Evolutionary conservation across 1,139 yeast species (phyloP).

Genomic region (Geotrichum citri-aurantii): DNA sequence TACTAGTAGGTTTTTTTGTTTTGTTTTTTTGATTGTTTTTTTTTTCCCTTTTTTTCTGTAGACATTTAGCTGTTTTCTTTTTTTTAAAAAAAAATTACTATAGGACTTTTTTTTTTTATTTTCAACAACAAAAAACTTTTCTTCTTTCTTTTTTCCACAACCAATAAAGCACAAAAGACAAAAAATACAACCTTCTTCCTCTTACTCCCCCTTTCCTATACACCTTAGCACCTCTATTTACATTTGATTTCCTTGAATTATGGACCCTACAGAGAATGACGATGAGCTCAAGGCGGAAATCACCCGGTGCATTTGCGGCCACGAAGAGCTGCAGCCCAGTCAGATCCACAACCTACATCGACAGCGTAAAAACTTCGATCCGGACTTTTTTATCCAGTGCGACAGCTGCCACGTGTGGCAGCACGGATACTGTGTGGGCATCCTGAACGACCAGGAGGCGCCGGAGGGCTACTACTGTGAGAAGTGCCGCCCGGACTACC

Average conservation of each 20-base stretch:
- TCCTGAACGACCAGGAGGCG: conserved; percentile 61
- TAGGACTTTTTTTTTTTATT: background rate
- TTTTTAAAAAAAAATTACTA: background rate
- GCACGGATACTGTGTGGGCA: conserved; percentile 93
- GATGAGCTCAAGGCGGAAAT: conserved; percentile 57
- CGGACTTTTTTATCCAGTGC: conserved; percentile 81
- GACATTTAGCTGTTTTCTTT: background rate
- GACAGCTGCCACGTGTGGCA: conserved; percentile 95
- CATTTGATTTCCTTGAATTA: background rate
- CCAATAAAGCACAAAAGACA: conserved; percentile 3
- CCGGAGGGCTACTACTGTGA: conserved; percentile 96
- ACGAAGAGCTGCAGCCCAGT: conserved; percentile 54
- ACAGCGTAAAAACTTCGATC: conserved; percentile 57
- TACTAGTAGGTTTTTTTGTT: background rate
- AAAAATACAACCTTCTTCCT: background rate
- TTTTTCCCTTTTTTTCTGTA: background rate
- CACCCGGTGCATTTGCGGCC: conserved; percentile 85
- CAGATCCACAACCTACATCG: conserved; percentile 34
- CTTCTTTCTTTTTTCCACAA: background rate
- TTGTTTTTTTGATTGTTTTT: background rate
- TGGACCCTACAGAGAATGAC: conserved; percentile 17
- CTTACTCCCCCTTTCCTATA: background rate
- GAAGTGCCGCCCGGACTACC: conserved; percentile 76
- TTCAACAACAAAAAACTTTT: background rate
- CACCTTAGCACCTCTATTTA: background rate